Evolutionary conservation across 176 grass and related monocot genomes (phyloP).

Genomic region (Ananas comosus): DNA sequence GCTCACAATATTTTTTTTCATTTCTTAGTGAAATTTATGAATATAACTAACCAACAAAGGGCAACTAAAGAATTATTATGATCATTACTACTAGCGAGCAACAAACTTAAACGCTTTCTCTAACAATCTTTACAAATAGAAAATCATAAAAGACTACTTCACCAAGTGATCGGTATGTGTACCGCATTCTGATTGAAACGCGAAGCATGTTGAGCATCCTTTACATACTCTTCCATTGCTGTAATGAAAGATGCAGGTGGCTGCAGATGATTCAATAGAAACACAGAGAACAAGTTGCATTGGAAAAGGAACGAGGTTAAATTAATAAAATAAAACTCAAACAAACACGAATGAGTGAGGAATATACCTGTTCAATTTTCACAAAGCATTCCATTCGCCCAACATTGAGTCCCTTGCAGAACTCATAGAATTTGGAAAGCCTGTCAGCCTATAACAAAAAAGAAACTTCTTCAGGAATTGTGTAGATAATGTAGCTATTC

Average conservation of each 20-base stretch:
- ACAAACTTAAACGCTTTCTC: neutral
- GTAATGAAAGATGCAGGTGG: slow-evolving; percentile 24
- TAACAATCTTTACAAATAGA: neutral
- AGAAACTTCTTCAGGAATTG: slow-evolving; percentile 3
- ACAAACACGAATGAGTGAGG: neutral
- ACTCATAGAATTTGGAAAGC: slow-evolving; percentile 36
- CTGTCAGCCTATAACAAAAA: slow-evolving; percentile 19
- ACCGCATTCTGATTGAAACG: neutral
- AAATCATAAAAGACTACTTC: neutral
- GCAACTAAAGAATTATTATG: neutral
- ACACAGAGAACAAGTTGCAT: slow-evolving; percentile 4
- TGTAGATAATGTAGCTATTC: slow-evolving; percentile 3
- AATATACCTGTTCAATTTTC: slow-evolving; percentile 38
- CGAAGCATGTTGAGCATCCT: neutral
- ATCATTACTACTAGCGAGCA: neutral
- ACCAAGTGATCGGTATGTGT: neutral
- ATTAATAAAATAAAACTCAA: slow-evolving; percentile 3
- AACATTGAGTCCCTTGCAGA: slow-evolving; percentile 27
- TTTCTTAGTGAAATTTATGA: neutral
- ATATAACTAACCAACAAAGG: neutral
- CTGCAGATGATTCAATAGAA: slow-evolving; percentile 24
- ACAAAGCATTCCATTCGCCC: slow-evolving; percentile 16
- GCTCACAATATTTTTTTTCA: neutral
- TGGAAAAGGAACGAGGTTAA: neutral
- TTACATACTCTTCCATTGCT: slow-evolving; percentile 14